Percentiles rank a stretch among this genome's conserved stretches.
These are phyloP conservation scores for Skeletonema costatum DNA, from an alignment of 108 stramenopile genomes.

Conservation along the genomic window DNA sequence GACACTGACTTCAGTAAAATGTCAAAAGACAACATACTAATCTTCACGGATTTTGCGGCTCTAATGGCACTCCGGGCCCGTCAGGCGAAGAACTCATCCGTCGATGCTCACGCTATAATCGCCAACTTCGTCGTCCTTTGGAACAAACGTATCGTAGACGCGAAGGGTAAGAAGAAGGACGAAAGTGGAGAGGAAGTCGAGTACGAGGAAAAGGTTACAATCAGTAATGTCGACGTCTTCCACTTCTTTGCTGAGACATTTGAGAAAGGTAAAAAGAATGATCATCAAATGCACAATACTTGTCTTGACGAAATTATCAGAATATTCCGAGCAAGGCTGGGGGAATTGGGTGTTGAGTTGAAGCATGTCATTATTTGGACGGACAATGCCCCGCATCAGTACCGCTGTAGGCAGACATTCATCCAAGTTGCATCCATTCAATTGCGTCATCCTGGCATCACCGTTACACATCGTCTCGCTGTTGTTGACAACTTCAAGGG, in stretches of 20 bases:
- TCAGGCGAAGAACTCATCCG: slow-evolving; percentile 16
- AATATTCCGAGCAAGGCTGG: not conserved
- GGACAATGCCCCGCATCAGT: slow-evolving; percentile 19
- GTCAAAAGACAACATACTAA: not conserved
- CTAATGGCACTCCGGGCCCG: not conserved
- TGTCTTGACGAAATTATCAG: slow-evolving; percentile 6
- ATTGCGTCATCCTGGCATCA: slow-evolving; percentile 1
- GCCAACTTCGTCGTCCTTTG: slow-evolving; percentile 16
- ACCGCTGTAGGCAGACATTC: slow-evolving; percentile 10
- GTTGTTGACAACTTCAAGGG: slow-evolving; percentile 20
- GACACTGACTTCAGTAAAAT: slow-evolving; percentile 8
- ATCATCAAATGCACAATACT: slow-evolving; percentile 22
- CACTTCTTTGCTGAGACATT: slow-evolving; percentile 8
- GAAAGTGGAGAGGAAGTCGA: not conserved
- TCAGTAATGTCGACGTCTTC: not conserved
- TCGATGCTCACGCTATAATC: not conserved
- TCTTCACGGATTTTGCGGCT: slow-evolving; percentile 24
- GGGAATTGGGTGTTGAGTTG: not conserved
- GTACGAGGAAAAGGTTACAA: not conserved
- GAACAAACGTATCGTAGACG: not conserved
- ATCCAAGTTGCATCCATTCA: slow-evolving; percentile 9
- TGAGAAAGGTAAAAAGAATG: slow-evolving; percentile 20
- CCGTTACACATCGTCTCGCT: slow-evolving; percentile 7
- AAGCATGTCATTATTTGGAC: slow-evolving; percentile 11
- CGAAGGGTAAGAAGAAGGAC: not conserved